These are phyloP conservation scores for Aspergillus ruber DNA, from an alignment of 2,329 filamentous ascomycete genomes.

Conservation along the genomic window DNA sequence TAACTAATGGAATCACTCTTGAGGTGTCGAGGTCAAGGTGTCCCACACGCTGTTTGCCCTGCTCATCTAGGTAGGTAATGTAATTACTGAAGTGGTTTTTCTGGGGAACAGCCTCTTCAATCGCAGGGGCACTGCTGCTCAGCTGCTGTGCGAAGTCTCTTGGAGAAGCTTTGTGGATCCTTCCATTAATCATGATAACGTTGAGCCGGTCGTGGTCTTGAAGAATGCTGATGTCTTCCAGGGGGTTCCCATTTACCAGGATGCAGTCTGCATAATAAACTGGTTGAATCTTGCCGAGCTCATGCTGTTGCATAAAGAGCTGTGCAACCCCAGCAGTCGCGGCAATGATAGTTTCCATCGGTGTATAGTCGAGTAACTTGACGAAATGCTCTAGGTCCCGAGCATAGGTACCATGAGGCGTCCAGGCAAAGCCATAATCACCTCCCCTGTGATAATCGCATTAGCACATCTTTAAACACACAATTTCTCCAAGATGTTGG, in stretches of 20 bases:
- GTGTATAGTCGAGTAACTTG: conserved; percentile 40
- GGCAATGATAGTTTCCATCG: conserved; percentile 40
- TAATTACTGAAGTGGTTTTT: not conserved
- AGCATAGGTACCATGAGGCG: conserved; percentile 45
- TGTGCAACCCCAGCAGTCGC: conserved; percentile 38
- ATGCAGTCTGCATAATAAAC: conserved; percentile 42
- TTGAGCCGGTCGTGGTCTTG: conserved; percentile 41
- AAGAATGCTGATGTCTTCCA: conserved; percentile 37
- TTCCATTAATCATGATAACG: conserved; percentile 44
- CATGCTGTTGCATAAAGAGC: conserved; percentile 33
- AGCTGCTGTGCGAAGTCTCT: conserved; percentile 2
- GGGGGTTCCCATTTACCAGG: conserved; percentile 42
- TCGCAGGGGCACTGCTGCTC: too few species aligned
- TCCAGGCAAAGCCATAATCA: conserved; percentile 46
- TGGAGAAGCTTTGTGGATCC: conserved; percentile 38
- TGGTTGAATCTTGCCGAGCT: conserved; percentile 37
- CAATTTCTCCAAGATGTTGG: too few species aligned
- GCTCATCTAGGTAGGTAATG: not conserved
- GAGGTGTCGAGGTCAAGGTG: not conserved
- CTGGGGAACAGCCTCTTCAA: not conserved
- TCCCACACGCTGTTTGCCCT: not conserved
- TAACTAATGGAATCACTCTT: not conserved
- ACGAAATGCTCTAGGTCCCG: conserved; percentile 44
- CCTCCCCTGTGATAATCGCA: conserved; percentile 6
- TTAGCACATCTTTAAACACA: not conserved